These are phyloP conservation scores for Canna indica DNA, from an alignment of 176 grass and related monocot species.

Conservation along the genomic window DNA sequence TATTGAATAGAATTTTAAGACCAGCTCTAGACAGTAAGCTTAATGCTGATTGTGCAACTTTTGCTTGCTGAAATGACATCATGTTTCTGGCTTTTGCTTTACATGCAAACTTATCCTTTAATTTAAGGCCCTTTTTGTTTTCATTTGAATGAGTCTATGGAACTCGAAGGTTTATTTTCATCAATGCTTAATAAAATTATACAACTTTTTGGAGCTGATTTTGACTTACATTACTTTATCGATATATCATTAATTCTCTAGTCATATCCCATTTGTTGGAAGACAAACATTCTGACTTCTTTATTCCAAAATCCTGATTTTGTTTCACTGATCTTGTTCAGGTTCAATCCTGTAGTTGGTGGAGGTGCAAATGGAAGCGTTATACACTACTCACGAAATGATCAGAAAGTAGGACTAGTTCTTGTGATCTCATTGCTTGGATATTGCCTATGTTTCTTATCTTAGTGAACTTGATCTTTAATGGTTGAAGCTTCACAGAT, in stretches of 20 bases:
- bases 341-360: constrained; percentile 93
- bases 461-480: constrained; percentile 31
- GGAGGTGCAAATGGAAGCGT: constrained; percentile 74
- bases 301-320: not conserved
- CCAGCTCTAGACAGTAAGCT: constrained; percentile 58
- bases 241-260: too few relatives aligned
- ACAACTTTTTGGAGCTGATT: too few relatives aligned
- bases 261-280: too few relatives aligned
- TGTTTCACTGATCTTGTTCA: constrained; percentile 21
- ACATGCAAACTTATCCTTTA: too few relatives aligned
- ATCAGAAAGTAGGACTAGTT: constrained; percentile 45
- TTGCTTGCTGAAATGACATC: too few relatives aligned
- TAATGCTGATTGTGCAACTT: too few relatives aligned
- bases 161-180: too few relatives aligned
- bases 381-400: constrained; percentile 94
- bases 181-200: too few relatives aligned
- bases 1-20: constrained; percentile 28
- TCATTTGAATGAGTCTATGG: too few relatives aligned
- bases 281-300: not conserved
- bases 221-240: constrained; percentile 30
- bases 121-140: too few relatives aligned
- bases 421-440: not conserved
- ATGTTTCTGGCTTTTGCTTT: not conserved
- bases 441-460: constrained; percentile 16
- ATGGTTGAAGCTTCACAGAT: constrained; percentile 45